Conservation (phyloP, 305 asterid species). For the Plantago lanceolata region DNA sequence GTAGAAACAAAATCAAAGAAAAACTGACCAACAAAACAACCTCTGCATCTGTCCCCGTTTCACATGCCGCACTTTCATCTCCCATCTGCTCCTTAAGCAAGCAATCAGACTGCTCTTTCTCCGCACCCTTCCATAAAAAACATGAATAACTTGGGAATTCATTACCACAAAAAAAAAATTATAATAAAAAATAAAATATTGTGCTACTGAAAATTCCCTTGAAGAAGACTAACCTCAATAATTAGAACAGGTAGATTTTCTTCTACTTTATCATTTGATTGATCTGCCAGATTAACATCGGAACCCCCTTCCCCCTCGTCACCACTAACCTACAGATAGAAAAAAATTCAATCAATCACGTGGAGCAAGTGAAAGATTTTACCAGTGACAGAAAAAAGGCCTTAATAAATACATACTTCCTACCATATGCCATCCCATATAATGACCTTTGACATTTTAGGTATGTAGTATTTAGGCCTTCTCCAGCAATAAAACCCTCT, state of each 20-base stretch:
- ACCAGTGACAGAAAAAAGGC: constrained; percentile 12
- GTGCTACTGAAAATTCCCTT: constrained; percentile 9
- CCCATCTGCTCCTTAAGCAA: constrained; percentile 40
- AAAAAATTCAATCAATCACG: constrained; percentile 19
- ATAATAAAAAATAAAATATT: constrained; percentile 2
- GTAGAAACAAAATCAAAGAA: constrained; percentile 13
- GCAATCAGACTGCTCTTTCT: constrained; percentile 38
- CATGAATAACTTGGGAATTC: constrained; percentile 19
- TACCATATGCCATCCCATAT: no score
- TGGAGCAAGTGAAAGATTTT: constrained; percentile 14
- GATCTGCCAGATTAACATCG: constrained; percentile 29
- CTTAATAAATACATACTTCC: no score
- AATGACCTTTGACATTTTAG: no score
- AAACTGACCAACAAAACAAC: constrained; percentile 30
- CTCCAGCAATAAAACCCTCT: no score
- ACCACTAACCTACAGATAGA: constrained; percentile 37
- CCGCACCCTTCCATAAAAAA: constrained; percentile 42
- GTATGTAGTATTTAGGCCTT: no score
- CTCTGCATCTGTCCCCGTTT: constrained; percentile 34
- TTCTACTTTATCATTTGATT: constrained; percentile 34
- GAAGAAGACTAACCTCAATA: constrained; percentile 35
- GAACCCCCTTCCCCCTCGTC: constrained; percentile 41
- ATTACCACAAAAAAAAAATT: constrained; percentile 14
- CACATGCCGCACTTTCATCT: constrained; percentile 35
- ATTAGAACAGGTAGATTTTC: constrained; percentile 33